These are phyloP conservation scores for Colletotrichum liriopes DNA, from an alignment of 2,329 filamentous ascomycete genomes.

Conservation along the genomic window DNA sequence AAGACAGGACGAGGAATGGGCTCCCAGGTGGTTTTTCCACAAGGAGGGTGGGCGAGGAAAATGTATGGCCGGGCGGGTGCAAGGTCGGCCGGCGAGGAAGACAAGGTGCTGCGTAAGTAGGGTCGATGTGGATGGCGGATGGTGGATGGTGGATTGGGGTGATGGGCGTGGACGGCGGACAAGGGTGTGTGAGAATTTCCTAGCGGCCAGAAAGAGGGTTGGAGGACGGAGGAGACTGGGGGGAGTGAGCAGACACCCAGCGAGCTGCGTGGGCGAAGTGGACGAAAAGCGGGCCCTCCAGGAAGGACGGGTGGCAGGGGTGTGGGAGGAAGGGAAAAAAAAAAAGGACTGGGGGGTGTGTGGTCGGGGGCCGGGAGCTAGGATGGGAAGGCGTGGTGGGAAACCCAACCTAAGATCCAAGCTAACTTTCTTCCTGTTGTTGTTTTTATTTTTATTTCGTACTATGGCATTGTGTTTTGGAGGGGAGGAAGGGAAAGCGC, in stretches of 20 bases:
- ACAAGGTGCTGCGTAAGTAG: background rate
- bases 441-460: background rate
- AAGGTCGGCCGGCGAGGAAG: constrained; percentile 6
- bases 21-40: constrained; percentile 25
- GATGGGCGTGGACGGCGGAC: background rate
- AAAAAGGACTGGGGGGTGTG: constrained; percentile 2
- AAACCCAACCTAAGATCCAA: constrained; percentile 24
- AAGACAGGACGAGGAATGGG: constrained; percentile 24
- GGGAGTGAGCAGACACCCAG: constrained; percentile 27
- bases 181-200: constrained; percentile 3
- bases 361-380: constrained; percentile 34
- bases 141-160: constrained; percentile 1
- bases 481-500: background rate
- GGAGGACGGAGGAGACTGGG: background rate
- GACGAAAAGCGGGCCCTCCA: constrained; percentile 1
- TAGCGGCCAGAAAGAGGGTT: background rate
- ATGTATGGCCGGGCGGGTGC: constrained; percentile 33
- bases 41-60: constrained; percentile 37
- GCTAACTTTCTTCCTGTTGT: constrained; percentile 18
- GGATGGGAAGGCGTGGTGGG: constrained; percentile 30
- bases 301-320: background rate
- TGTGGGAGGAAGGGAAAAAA: background rate
- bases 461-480: background rate
- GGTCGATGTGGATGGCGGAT: constrained; percentile 3
- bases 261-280: constrained; percentile 20